Conservation (phyloP, 139 green algal genomes). For the Chlamydomonas sphaeroides region DNA sequence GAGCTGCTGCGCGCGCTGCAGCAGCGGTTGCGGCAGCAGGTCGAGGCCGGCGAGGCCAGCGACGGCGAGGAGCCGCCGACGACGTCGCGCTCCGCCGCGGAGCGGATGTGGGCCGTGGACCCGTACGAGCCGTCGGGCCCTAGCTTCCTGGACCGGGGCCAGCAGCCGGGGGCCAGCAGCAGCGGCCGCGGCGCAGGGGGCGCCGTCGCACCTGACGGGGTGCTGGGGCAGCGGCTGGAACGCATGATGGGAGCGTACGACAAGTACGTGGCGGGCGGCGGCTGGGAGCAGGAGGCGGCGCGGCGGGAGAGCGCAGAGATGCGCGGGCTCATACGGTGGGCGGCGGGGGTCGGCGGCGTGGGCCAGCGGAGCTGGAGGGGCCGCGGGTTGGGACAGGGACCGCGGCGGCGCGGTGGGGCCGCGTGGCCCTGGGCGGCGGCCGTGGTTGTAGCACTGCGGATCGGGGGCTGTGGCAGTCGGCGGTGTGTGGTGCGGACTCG, state of each 20-base stretch:
- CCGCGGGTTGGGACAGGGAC: too few relatives aligned
- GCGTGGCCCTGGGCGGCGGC: too few relatives aligned
- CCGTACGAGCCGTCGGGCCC: too few relatives aligned
- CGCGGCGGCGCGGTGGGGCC: too few relatives aligned
- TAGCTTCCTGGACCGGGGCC: background rate
- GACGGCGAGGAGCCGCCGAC: background rate
- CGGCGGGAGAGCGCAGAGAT: constrained; percentile 27
- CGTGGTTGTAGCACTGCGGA: too few relatives aligned
- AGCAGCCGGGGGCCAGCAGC: constrained; percentile 17
- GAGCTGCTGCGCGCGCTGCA: background rate
- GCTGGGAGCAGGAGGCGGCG: constrained; percentile 10
- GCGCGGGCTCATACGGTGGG: constrained; percentile 24
- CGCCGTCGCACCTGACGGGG: background rate
- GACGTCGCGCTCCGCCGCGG: background rate
- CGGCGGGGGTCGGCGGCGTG: background rate
- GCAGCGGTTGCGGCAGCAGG: background rate
- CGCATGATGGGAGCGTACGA: constrained; percentile 23
- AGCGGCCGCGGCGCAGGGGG: background rate
- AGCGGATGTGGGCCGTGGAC: too few relatives aligned
- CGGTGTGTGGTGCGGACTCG: too few relatives aligned
- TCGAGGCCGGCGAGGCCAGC: background rate
- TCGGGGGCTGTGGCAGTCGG: too few relatives aligned
- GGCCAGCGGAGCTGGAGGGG: too few relatives aligned
- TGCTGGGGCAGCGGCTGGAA: background rate
- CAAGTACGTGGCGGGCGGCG: background rate